phyloP scores from a whole-genome alignment of 2,329 filamentous ascomycete species.

The Scortechinia acanthostroma region DNA sequence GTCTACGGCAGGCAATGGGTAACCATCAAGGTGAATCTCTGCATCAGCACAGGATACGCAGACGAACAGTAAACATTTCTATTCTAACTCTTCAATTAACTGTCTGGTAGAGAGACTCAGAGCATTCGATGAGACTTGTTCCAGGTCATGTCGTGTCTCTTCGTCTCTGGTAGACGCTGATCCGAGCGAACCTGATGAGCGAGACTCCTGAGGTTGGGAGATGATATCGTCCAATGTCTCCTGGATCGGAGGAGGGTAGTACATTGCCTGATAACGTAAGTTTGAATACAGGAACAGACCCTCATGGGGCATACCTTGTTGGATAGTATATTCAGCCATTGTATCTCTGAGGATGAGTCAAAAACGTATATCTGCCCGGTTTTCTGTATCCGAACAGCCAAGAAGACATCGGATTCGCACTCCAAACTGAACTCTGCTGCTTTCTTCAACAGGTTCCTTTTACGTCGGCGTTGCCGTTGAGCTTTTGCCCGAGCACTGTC shows the following conservation, averaged over 20 bases:
- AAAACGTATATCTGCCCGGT: slow-evolving; percentile 10
- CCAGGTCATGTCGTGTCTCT: slow-evolving; percentile 1
- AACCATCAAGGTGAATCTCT: too few species aligned
- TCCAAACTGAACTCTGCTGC: slow-evolving; percentile 9
- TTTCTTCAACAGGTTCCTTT: slow-evolving; percentile 10
- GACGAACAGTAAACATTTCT: too few species aligned
- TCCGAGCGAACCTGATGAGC: not conserved
- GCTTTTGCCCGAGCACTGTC: slow-evolving; percentile 8
- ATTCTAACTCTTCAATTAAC: too few species aligned
- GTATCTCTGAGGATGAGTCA: slow-evolving; percentile 7
- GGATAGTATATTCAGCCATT: slow-evolving; percentile 5
- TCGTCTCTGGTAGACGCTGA: not conserved
- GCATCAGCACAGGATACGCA: too few species aligned
- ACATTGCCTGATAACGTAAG: not conserved
- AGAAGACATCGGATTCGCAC: slow-evolving; percentile 9
- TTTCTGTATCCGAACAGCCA: slow-evolving; percentile 8
- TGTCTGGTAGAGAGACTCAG: too few species aligned
- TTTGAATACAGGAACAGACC: slow-evolving; percentile 2
- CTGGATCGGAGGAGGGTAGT: not conserved
- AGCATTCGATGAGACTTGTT: too few species aligned
- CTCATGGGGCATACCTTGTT: slow-evolving; percentile 3
- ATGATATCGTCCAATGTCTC: not conserved
- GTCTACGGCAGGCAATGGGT: too few species aligned
- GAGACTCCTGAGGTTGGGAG: not conserved
- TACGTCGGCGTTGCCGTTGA: slow-evolving; percentile 8